A percentile compares a stretch with the other conserved stretches of the same genome.
Conservation (phyloP, 2,329 filamentous ascomycete genomes). For the Monosporascus sp. region DNA sequence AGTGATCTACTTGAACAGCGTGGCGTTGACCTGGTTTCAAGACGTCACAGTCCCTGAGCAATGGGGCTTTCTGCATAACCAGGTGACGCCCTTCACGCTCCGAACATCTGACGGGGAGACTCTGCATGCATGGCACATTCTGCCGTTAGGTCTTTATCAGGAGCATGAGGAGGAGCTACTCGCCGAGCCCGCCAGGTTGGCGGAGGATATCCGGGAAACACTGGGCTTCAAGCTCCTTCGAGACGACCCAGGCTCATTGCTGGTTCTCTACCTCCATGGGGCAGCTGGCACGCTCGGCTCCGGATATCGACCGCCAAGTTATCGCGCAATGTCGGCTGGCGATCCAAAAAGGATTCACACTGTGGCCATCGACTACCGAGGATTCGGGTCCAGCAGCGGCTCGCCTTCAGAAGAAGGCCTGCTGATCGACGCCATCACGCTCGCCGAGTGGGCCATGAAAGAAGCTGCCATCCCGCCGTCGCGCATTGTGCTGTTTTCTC, state of each 20-base stretch:
- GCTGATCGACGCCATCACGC: slow-evolving; percentile 44
- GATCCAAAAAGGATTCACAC: slow-evolving; percentile 49
- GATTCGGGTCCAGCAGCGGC: slow-evolving; percentile 51
- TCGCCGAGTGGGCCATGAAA: slow-evolving; percentile 49
- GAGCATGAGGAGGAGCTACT: slow-evolving; percentile 47
- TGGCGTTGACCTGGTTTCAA: slow-evolving; percentile 52
- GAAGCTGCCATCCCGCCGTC: slow-evolving; percentile 46
- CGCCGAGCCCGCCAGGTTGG: slow-evolving; percentile 32
- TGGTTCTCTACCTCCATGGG: slow-evolving; percentile 50
- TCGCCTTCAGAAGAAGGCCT: slow-evolving; percentile 50
- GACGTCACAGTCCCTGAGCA: slow-evolving; percentile 61
- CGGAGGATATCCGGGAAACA: slow-evolving; percentile 27
- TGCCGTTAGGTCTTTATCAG: slow-evolving; percentile 63
- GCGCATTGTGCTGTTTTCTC: slow-evolving; percentile 53
- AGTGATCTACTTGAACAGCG: slow-evolving; percentile 49
- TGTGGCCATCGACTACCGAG: slow-evolving; percentile 56
- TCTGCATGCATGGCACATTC: slow-evolving; percentile 70
- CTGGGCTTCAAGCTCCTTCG: slow-evolving; percentile 38
- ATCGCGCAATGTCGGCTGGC: slow-evolving; percentile 48
- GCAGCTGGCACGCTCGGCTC: slow-evolving; percentile 52
- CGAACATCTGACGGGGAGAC: slow-evolving; percentile 59
- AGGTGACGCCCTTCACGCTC: slow-evolving; percentile 67
- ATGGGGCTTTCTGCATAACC: slow-evolving; percentile 66
- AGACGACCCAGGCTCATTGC: slow-evolving; percentile 36
- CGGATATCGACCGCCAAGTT: slow-evolving; percentile 48